Evolutionary conservation across 352 stramenopile genomes (phyloP), one percentile per base, ranked within the genome.

Genomic region (Phytopythium mirpurense): DNA sequence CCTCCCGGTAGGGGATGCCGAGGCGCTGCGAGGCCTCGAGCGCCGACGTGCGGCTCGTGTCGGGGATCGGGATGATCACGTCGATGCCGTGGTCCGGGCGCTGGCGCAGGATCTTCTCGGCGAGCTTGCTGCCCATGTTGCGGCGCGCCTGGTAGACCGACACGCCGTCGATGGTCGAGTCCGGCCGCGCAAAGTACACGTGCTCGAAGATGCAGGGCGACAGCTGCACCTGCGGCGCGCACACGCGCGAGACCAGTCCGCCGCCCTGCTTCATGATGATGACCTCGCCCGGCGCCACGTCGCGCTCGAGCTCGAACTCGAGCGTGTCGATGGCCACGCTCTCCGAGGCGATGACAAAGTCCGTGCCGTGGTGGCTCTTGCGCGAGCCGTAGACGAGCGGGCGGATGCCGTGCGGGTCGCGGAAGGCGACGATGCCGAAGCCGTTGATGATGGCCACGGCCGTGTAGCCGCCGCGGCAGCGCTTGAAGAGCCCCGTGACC

Each of bases 131-230:
- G 53, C 97, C 97, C 97, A 99, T 99, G 61, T 98, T 98, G 27
- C 98, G 87, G 26, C 97, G 83, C 18, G 96, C 93, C 67, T 98
- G 90, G 78, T 99, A 99, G 12, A 99, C 96, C 24, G 90, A 98
- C 18, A 99, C 93, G 38, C 96, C 96, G 70, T 99, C 96, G 69
- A 99, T 98, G 62, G 99, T 97, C 44, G 93, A 98, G 76, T 99
- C 97, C 9, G 97, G 97, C 37, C 97, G 89, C 3, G 97, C 95
- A 80, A 99, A 99, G 78, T 99, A 99, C 36, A 99, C 97, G 74
- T 99, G 98, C 81, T 99, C 97, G 67, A 99, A 99, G 62, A 99
- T 98, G 70, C 97, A 99, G n/a, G 97, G 96, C 11, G 74, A 84
- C 15, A 97, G 80, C 52, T 68, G 76, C 12, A 77, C 65, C 37